These are phyloP conservation scores for Meira miltonrushii DNA, from an alignment of 1,284 basidiomycete genomes.

Conservation along the genomic window DNA sequence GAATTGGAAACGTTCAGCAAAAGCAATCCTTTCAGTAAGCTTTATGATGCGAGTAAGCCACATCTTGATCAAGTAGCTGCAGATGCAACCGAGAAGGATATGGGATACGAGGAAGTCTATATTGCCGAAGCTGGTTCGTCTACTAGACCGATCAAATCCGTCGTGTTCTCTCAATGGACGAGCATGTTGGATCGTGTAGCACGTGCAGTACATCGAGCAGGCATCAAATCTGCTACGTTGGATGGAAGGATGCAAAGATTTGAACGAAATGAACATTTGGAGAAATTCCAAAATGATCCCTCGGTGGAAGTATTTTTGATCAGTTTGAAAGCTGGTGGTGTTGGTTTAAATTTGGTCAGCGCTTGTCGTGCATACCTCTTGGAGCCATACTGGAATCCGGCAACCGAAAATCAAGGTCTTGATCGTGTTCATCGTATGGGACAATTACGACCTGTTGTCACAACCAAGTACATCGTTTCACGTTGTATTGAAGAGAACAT, in stretches of 20 bases:
- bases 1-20: conserved; percentile 46
- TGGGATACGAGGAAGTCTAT: conserved; percentile 16
- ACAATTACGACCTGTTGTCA: conserved; percentile 42
- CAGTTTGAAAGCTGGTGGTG: conserved; percentile 48
- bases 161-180: conserved; percentile 57
- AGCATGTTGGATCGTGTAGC: conserved; percentile 47
- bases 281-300: conserved; percentile 36
- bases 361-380: conserved; percentile 74
- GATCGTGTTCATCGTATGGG: conserved; percentile 49
- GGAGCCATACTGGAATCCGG: conserved; percentile 97
- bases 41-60: conserved; percentile 42
- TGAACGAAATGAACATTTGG: conserved; percentile 32
- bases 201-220: conserved; percentile 33
- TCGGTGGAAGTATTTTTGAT: conserved; percentile 46
- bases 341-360: conserved; percentile 66
- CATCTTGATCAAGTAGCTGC: conserved; percentile 37
- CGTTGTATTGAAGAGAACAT: conserved; percentile 51
- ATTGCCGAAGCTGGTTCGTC: conserved; percentile 8
- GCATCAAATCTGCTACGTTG: conserved; percentile 37
- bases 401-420: conserved; percentile 64
- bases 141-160: conserved; percentile 39
- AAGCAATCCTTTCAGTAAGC: conserved; percentile 39
- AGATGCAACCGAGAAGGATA: conserved; percentile 15
- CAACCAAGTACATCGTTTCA: conserved; percentile 47
- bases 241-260: conserved; percentile 47